Percentiles rank a stretch among this genome's conserved stretches.
phyloP scores from a whole-genome alignment of 331 rosid species.

The Rosa hybrid region DNA sequence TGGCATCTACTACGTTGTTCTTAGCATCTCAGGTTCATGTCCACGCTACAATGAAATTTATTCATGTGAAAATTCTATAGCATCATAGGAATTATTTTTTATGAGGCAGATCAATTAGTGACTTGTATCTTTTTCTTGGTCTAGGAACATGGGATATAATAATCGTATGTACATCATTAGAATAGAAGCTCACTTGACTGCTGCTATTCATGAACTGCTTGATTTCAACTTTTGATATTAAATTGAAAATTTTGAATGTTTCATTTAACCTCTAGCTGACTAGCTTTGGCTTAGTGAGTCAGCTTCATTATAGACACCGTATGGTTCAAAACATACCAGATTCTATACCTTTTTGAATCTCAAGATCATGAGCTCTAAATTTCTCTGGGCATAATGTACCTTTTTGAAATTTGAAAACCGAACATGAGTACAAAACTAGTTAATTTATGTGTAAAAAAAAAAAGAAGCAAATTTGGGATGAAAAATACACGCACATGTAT shows the following conservation, averaged over 20 bases:
- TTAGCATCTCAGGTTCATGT: not conserved
- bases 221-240: not conserved
- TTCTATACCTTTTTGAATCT: not conserved
- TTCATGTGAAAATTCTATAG: slow-evolving; percentile 5
- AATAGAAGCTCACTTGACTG: not conserved
- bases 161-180: not conserved
- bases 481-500: too few species aligned
- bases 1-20: not conserved
- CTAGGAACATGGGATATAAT: not conserved
- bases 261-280: not conserved
- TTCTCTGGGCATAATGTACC: not conserved
- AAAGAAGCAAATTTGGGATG: too few species aligned
- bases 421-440: too few species aligned
- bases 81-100: not conserved
- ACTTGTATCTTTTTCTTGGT: not conserved
- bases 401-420: too few species aligned
- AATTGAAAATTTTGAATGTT: slow-evolving; percentile 5
- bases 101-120: slow-evolving; percentile 13
- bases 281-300: not conserved
- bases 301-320: not conserved
- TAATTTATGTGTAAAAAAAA: too few species aligned
- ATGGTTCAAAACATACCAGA: not conserved
- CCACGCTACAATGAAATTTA: not conserved
- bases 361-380: not conserved
- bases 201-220: not conserved